phyloP scores from a whole-genome alignment of 768 basidiomycete genomes.

The Floccularia luteovirens region DNA sequence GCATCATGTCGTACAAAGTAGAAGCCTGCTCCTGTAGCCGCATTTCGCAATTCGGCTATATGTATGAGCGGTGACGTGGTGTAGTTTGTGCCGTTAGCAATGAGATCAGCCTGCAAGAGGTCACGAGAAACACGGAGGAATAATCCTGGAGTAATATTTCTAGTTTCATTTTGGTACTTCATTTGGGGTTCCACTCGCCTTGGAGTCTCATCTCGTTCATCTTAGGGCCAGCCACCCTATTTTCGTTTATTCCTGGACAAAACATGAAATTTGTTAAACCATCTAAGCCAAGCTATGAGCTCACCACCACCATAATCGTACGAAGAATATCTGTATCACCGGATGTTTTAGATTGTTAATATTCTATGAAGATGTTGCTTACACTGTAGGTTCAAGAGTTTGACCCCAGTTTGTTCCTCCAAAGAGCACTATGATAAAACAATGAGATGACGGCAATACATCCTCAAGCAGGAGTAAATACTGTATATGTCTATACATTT shows the following conservation, averaged over 20 bases:
- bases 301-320: slow-evolving; percentile 54
- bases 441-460: slow-evolving; percentile 2
- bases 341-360: neutral
- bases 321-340: slow-evolving; percentile 28
- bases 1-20: slow-evolving; percentile 41
- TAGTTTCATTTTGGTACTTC: neutral
- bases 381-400: slow-evolving; percentile 47
- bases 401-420: slow-evolving; percentile 64
- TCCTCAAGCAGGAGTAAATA: slow-evolving; percentile 10
- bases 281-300: neutral
- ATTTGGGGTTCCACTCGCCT: slow-evolving; percentile 20
- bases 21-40: slow-evolving; percentile 33
- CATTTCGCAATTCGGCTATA: slow-evolving; percentile 40
- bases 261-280: neutral
- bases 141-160: slow-evolving; percentile 21
- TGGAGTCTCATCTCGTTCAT: slow-evolving; percentile 49
- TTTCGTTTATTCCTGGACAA: slow-evolving; percentile 42
- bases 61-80: slow-evolving; percentile 35
- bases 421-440: slow-evolving; percentile 33
- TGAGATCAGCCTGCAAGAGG: slow-evolving; percentile 31
- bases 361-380: slow-evolving; percentile 3
- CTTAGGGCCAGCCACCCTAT: slow-evolving; percentile 36
- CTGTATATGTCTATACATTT: slow-evolving; percentile 36
- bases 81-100: slow-evolving; percentile 43
- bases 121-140: slow-evolving; percentile 47